Evolutionary conservation across 208 protist genomes (phyloP).

Genomic region (Naegleria fowleri): DNA sequence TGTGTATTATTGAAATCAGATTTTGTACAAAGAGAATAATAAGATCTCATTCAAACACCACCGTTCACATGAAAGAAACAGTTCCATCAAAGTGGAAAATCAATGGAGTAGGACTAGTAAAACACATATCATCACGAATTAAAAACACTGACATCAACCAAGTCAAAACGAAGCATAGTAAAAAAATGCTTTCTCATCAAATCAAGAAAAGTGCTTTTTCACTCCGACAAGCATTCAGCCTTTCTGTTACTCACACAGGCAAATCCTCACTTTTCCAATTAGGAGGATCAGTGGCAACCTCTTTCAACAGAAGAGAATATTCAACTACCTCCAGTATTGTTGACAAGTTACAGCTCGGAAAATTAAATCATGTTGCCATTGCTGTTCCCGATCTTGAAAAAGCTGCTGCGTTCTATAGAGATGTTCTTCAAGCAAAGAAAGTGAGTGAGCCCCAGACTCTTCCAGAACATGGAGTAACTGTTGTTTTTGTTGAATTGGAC

Average conservation of each 20-base stretch:
- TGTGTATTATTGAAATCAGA: background rate
- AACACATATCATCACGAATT: no score
- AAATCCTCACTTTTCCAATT: background rate
- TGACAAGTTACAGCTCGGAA: conserved; percentile 49
- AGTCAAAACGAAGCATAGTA: no score
- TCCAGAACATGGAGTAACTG: conserved; percentile 79
- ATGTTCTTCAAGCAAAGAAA: conserved; percentile 58
- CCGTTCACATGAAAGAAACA: no score
- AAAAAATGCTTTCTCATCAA: no score
- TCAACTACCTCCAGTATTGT: background rate
- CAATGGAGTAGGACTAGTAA: no score
- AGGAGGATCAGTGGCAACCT: background rate
- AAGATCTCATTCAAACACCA: no score
- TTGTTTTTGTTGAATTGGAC: conserved; percentile 76
- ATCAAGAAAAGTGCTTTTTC: no score
- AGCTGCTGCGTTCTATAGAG: conserved; percentile 61
- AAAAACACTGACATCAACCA: no score
- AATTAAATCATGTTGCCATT: conserved; percentile 86
- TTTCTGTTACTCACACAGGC: background rate
- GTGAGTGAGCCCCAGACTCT: conserved; percentile 67
- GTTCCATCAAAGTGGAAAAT: no score
- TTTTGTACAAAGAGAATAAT: no score
- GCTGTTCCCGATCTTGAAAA: conserved; percentile 70
- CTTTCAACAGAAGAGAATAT: background rate
- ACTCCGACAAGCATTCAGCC: no score